Evolutionary conservation across 352 stramenopile genomes (phyloP), one percentile per base, ranked within the genome.

Genomic region (Blastocystis sp.): DNA sequence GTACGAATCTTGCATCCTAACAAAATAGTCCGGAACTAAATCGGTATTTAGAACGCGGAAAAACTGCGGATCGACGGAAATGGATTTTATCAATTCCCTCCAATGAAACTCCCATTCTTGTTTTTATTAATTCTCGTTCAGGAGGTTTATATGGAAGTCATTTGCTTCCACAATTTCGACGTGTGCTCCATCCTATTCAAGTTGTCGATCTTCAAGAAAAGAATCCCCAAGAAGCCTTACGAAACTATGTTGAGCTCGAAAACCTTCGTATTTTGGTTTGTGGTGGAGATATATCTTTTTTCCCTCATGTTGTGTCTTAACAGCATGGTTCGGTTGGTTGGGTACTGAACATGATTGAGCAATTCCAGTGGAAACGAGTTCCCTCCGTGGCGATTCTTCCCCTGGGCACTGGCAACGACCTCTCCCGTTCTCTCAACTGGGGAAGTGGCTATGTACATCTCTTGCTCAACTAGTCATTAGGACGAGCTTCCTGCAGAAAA

Each of bases 101-200:
- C 2, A 26, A 41, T 8, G 15, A 66, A 15, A 45, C 47, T 7
- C 92, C 93, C 54, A 80, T 95, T 15, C 55, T 95, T 39, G 95
- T 98, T 11, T 98, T 98, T 91, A 97, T 98, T 63, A 98, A 98
- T 91, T 97, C 94, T 75, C 93, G 94, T 9, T 97, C 94, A 45
- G 96, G 96, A 3, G 94, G 94, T 5, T 94, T 97, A 76, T 94
- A 98, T 91, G 96, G 96, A 0, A 91, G 96, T 11, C 92, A 98
- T 47, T 91, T 98, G 23, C 93, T 98, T 45, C 93, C 94, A 5
- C 95, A 97, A 91, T 93, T 98, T 76, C 93, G 95, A 20, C 92
- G 93, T 20, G 93, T 96, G 90, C 91, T 98, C 3, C 98, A 98
- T 91, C 95, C 96, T 13, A 93, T 98, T 70, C 96, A 98, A 90